phyloP scores from a whole-genome alignment of 352 stramenopile species.

The Phytophthora colocasiae region DNA sequence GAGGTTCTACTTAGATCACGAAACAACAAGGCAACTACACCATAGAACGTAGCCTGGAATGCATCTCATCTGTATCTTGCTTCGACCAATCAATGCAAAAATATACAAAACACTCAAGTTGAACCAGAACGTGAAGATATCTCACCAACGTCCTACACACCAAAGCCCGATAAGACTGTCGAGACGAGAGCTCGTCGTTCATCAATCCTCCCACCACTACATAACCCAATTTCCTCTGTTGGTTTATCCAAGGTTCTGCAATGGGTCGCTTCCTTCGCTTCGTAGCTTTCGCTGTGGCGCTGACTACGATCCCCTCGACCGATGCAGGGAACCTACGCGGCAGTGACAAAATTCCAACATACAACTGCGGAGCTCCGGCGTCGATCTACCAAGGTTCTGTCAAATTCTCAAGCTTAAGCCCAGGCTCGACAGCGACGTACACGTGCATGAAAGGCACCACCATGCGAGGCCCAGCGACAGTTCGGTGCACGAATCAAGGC shows the following conservation, averaged over 20 bases:
- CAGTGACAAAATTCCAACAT: constrained; percentile 11
- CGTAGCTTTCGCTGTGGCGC: background rate
- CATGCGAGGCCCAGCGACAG: constrained; percentile 39
- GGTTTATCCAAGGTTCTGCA: constrained; percentile 5
- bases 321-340: constrained; percentile 39
- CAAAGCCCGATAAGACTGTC: constrained; percentile 22
- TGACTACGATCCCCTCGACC: background rate
- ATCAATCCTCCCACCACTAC: too few species aligned
- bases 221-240: too few species aligned
- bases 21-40: background rate
- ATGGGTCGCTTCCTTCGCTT: constrained; percentile 15
- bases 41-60: background rate
- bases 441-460: constrained; percentile 51
- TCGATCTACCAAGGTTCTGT: constrained; percentile 52
- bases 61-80: background rate
- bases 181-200: constrained; percentile 13
- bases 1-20: constrained; percentile 1
- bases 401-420: constrained; percentile 43
- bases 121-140: constrained; percentile 18
- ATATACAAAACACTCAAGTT: constrained; percentile 11
- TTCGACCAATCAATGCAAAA: constrained; percentile 4
- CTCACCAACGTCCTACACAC: background rate
- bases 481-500: constrained; percentile 46
- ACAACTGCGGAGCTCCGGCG: constrained; percentile 34
- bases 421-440: constrained; percentile 46